phyloP scores from a whole-genome alignment of 805 yeast species.

The Kregervanrija delftensis region DNA sequence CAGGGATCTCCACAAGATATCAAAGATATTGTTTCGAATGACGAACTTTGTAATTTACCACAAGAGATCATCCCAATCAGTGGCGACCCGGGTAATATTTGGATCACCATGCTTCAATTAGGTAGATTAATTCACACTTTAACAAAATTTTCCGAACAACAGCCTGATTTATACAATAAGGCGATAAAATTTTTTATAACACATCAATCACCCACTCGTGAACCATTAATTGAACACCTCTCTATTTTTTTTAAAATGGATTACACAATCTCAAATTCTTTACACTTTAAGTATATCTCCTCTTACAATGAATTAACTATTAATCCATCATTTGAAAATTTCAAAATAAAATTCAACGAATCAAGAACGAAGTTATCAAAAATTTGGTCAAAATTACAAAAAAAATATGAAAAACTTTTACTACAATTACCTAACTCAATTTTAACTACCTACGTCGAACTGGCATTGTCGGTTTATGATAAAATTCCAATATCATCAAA shows the following conservation, averaged over 20 bases:
- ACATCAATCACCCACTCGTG: slow-evolving; percentile 66
- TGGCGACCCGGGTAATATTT: slow-evolving; percentile 59
- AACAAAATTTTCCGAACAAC: slow-evolving; percentile 31
- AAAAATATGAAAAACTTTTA: slow-evolving; percentile 38
- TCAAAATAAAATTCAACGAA: slow-evolving; percentile 54
- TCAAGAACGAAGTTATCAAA: slow-evolving; percentile 55
- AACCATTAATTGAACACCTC: slow-evolving; percentile 61
- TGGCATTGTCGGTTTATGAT: slow-evolving; percentile 57
- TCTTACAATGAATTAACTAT: slow-evolving; percentile 63
- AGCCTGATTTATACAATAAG: slow-evolving; percentile 22
- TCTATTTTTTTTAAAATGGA: slow-evolving; percentile 64
- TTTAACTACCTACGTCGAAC: slow-evolving; percentile 39
- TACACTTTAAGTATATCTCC: slow-evolving; percentile 65
- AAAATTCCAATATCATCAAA: slow-evolving; percentile 46
- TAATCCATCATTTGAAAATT: slow-evolving; percentile 56
- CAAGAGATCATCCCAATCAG: slow-evolving; percentile 41
- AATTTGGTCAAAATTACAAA: slow-evolving; percentile 54
- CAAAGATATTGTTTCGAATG: slow-evolving; percentile 24
- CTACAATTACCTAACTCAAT: slow-evolving; percentile 35
- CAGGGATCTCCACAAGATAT: slow-evolving; percentile 43
- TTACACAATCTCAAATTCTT: slow-evolving; percentile 63
- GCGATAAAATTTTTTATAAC: slow-evolving; percentile 57
- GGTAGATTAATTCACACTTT: slow-evolving; percentile 54
- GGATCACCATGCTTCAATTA: slow-evolving; percentile 67
- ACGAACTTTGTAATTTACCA: neutral